Evolutionary conservation across 345 rosid species (phyloP).

Genomic region (Gossypium thurberi): DNA sequence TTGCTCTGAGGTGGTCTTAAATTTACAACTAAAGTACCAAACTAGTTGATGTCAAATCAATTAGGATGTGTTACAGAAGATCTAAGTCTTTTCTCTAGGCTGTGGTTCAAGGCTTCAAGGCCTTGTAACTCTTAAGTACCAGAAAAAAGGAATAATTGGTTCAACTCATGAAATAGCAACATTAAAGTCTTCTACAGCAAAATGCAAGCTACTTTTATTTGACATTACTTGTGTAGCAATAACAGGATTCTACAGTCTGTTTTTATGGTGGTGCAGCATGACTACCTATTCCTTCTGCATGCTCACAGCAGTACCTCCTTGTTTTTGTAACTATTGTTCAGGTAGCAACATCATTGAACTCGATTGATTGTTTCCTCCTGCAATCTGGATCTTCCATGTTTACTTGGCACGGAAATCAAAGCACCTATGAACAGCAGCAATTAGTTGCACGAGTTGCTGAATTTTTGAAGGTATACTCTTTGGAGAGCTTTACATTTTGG

Average conservation of each 20-base stretch:
- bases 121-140: not conserved
- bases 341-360: constrained; percentile 85
- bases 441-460: constrained; percentile 76
- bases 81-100: not conserved
- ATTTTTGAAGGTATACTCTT: constrained; percentile 64
- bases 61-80: not conserved
- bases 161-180: not conserved
- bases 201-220: not conserved
- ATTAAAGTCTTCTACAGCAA: not conserved
- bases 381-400: constrained; percentile 91
- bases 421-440: constrained; percentile 89
- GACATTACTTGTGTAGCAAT: not conserved
- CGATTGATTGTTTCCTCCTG: constrained; percentile 84
- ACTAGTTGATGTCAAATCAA: not conserved
- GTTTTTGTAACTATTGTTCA: constrained; percentile 26
- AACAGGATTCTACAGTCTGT: constrained; percentile 3
- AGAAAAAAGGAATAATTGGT: not conserved
- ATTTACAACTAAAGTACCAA: not conserved
- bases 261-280: not conserved
- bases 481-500: constrained; percentile 1
- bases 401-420: constrained; percentile 93
- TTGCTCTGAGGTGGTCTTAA: not conserved
- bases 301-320: not conserved
- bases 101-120: not conserved
- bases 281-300: constrained; percentile 1